Base-by-base conservation (phyloP, 768 basidiomycete genomes). In the Leccinellum rugosiceps region DNA sequence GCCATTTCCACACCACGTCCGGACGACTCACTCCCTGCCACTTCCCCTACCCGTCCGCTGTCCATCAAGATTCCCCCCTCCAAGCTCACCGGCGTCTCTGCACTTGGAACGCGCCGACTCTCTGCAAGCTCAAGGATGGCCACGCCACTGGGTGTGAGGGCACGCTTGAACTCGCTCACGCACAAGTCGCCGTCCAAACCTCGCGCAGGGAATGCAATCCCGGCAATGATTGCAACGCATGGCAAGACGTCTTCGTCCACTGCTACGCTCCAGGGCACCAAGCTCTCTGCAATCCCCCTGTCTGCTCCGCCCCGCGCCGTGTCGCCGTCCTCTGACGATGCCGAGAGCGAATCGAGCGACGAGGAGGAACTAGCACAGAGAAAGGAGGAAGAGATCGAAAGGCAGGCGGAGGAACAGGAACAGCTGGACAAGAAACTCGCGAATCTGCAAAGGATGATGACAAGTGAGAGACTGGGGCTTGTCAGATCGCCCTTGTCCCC, bases 361-460 rank as follows among this genome's bases (percentile, higher is more conserved):
- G 86, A 89, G 47, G 83, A 82, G 32, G 83, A 81, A 7, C 72
- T 77, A 43, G 75, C 67, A 31, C 77, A 78, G 46, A 77, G 71
- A 61, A 83, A 78, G 63, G 85, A 86, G 62, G 90, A 91, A 61
- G 88, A 92, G 64, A 82, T 80, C 4, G 87, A 89, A 50, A 75
- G 85, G 50, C 78, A 72, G 55, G 77, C 78, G 28, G 89, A 92
- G 67, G 84, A 88, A 58, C 84, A 86, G 61, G 84, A 88, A 52
- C 75, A 81, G 1, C 68, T 92, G 43, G 82, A 84, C 51, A 80
- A 78, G 58, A 92, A 90, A 67, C 77, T 93, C 11, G 77, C 80
- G 48, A 82, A 87, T 31, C 75, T 93, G 19, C 82, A 90, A 66
- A 78, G 68, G 52, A 83, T 87, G 78, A 87, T 93, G 76, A 90